These are phyloP conservation scores for Platanthera zijinensis DNA, from an alignment of 106 monocot species.

Conservation along the genomic window DNA sequence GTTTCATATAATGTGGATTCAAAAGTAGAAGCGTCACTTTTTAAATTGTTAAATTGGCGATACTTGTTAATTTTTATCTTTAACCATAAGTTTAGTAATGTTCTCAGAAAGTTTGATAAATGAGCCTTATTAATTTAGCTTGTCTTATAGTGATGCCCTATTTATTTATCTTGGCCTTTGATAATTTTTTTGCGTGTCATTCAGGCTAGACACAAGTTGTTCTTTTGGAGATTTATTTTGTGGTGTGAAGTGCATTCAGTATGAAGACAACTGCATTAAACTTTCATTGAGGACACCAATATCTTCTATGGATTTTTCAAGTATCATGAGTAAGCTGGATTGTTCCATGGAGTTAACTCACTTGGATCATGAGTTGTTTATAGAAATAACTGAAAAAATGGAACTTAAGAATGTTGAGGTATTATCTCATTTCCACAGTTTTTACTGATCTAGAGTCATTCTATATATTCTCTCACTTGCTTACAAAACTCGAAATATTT, in stretches of 20 bases:
- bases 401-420: conserved; percentile 67
- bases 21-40: no score
- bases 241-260: conserved; percentile 48
- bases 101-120: not conserved
- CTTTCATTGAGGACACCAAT: conserved; percentile 46
- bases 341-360: conserved; percentile 23
- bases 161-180: not conserved
- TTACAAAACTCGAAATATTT: not conserved
- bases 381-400: conserved; percentile 47
- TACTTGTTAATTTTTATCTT: not conserved
- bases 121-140: not conserved
- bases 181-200: not conserved
- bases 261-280: conserved; percentile 50
- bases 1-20: not conserved
- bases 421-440: conserved; percentile 6
- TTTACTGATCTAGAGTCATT: not conserved
- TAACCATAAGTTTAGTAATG: not conserved
- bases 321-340: conserved; percentile 24
- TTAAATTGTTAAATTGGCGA: not conserved
- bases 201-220: conserved; percentile 46
- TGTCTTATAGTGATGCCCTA: not conserved
- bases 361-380: conserved; percentile 55
- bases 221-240: conserved; percentile 48
- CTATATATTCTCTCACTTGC: not conserved
- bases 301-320: conserved; percentile 18